Percentiles rank a stretch among this genome's conserved stretches.
These are phyloP conservation scores for Abortiporus biennis DNA, from an alignment of 1,284 basidiomycete genomes.

Conservation along the genomic window DNA sequence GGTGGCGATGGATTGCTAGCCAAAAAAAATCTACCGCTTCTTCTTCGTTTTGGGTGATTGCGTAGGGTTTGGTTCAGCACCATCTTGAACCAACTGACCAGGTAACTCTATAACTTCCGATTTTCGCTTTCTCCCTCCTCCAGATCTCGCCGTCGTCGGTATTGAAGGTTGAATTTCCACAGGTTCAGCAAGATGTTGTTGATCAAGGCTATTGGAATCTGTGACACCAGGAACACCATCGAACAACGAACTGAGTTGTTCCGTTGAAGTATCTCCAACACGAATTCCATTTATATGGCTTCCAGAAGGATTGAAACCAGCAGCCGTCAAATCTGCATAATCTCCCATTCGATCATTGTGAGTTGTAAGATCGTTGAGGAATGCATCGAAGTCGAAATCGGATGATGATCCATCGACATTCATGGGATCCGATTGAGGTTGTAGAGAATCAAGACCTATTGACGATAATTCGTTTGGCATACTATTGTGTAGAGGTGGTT, in stretches of 20 bases:
- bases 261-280: constrained; percentile 27
- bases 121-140: constrained; percentile 36
- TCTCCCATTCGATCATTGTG: constrained; percentile 13
- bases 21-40: no score
- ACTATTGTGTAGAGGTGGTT: no score
- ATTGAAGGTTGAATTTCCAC: constrained; percentile 5
- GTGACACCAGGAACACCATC: constrained; percentile 27
- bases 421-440: no score
- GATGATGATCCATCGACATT: constrained; percentile 11
- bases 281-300: constrained; percentile 20
- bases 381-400: constrained; percentile 46
- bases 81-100: no score
- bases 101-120: constrained; percentile 33
- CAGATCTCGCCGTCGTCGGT: constrained; percentile 6
- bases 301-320: constrained; percentile 23
- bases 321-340: constrained; percentile 30
- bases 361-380: constrained; percentile 31
- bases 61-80: no score
- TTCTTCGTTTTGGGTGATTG: no score
- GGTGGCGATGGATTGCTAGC: no score
- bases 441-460: no score
- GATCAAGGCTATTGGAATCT: constrained; percentile 1
- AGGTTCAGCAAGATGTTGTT: constrained; percentile 8
- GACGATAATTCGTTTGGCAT: no score
- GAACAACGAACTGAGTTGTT: constrained; percentile 37